Evolutionary conservation across 2,329 filamentous ascomycete genomes (phyloP).

Genomic region (Fragosphaeria purpurea): DNA sequence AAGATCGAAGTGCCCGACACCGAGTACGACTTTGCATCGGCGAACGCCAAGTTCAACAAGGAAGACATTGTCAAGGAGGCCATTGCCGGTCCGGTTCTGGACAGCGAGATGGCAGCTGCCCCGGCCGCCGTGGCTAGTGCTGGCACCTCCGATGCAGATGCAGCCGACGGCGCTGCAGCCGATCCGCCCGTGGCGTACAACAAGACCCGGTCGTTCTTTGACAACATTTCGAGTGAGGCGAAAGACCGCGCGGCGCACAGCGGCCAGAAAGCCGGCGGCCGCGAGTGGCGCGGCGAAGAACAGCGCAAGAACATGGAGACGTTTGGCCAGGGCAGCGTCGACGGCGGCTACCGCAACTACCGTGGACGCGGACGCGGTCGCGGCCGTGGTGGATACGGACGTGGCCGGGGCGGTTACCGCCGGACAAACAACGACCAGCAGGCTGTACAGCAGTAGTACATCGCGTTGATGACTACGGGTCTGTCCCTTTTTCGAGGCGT

Average conservation of each 20-base stretch:
- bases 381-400: constrained; percentile 38
- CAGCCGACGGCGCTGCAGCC: constrained; percentile 2
- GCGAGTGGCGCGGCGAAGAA: constrained; percentile 86
- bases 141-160: constrained; percentile 3
- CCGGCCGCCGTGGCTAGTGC: constrained; percentile 14
- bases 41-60: constrained; percentile 84
- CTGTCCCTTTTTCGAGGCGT: not conserved
- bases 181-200: constrained; percentile 58
- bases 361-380: constrained; percentile 71
- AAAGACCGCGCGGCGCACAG: constrained; percentile 74
- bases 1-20: constrained; percentile 83
- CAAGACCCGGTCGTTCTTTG: constrained; percentile 85
- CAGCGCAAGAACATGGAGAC: constrained; percentile 96
- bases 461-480: not conserved
- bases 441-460: not conserved
- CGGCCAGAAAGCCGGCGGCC: constrained; percentile 60
- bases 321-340: constrained; percentile 92
- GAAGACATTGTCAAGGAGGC: constrained; percentile 82
- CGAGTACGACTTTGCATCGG: constrained; percentile 83
- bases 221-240: constrained; percentile 92
- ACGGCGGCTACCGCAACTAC: constrained; percentile 65
- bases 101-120: constrained; percentile 29
- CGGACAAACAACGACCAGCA: constrained; percentile 10
- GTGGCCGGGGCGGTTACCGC: constrained; percentile 24
- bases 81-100: constrained; percentile 39